phyloP scores from a whole-genome alignment of 2,329 filamentous ascomycete genomes.

The Ophiostoma ips region DNA sequence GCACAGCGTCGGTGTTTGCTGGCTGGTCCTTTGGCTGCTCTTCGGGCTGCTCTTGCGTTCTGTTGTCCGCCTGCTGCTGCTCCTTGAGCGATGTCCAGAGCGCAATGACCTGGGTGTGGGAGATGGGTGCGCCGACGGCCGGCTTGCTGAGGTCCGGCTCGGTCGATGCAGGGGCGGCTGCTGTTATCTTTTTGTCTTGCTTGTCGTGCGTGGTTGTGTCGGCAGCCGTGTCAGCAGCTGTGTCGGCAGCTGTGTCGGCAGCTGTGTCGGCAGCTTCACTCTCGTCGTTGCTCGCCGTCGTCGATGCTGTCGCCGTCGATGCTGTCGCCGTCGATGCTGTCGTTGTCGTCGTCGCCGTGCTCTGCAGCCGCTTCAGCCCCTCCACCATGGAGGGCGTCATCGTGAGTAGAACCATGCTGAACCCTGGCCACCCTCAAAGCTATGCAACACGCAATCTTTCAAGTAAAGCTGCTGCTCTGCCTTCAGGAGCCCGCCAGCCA shows the following conservation, averaged over 20 bases:
- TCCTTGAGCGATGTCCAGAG: slow-evolving; percentile 40
- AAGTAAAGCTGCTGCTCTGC: too few species aligned
- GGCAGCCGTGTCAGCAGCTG: not conserved
- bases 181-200: not conserved
- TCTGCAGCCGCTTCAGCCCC: slow-evolving; percentile 31
- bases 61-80: not conserved
- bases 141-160: slow-evolving; percentile 38
- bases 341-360: not conserved
- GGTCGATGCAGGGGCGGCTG: not conserved
- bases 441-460: not conserved
- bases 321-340: not conserved
- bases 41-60: too few species aligned
- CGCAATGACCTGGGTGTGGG: slow-evolving; percentile 53
- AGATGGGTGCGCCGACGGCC: slow-evolving; percentile 51
- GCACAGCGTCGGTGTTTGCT: slow-evolving; percentile 15
- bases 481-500: too few species aligned
- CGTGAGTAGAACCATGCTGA: slow-evolving; percentile 64
- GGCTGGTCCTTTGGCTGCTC: not conserved
- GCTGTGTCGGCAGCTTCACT: not conserved
- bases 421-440: too few species aligned
- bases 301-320: not conserved
- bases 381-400: slow-evolving; percentile 57
- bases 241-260: not conserved
- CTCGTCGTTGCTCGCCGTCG: not conserved
- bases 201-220: not conserved